Base-by-base conservation (phyloP, 148 eudicot species). In the Salicornia ramosissima region DNA sequence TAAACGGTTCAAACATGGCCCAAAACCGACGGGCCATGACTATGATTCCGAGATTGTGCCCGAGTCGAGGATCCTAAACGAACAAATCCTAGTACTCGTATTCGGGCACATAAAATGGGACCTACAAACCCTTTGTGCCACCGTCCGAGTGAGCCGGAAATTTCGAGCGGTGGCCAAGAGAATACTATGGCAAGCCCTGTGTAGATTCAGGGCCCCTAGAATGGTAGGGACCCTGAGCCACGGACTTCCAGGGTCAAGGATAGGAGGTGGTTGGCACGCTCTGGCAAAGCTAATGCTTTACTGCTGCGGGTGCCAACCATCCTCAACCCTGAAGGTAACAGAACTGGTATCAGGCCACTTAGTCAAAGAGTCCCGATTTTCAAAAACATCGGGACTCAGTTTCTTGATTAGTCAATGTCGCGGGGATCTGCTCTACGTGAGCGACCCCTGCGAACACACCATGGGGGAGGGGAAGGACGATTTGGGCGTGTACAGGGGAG, bases 401-500 rank as follows among this genome's bases (percentile, higher is more conserved):
- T 92, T 92, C 34, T 55, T 92, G 39, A 51, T 75, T 10, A 82
- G 72, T 69, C 69, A 42, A 50, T 89, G 96, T 30, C 73, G 82
- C 4, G 84, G 72, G 21, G 97, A 92, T 64, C 30, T 87, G 73
- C 60, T 92, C 34, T 92, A 82, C 54, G 77, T 92, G 61, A 87
- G 90, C 55, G 97, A 89, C 64, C 97, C 96, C 36, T 92, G 97
- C 58, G 97, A 89, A 80, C 97, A 92, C 54, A 21, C 78, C 11
- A 9, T 77, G 14, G 74, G 51, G 0, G 75, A 49, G 0, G 55
- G 69, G 10, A 76, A 67, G 9, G 88, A 87, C 24, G 96, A 92
- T 73, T 78, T 92, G 29, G 97, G 96, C 13, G 58, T 89, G 0
- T 92, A 75, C 59, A 55, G 96, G 68, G 96, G 96, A 71, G 91